Conservation (phyloP, 306 rosid genomes). For the Cucumis hystrix region DNA sequence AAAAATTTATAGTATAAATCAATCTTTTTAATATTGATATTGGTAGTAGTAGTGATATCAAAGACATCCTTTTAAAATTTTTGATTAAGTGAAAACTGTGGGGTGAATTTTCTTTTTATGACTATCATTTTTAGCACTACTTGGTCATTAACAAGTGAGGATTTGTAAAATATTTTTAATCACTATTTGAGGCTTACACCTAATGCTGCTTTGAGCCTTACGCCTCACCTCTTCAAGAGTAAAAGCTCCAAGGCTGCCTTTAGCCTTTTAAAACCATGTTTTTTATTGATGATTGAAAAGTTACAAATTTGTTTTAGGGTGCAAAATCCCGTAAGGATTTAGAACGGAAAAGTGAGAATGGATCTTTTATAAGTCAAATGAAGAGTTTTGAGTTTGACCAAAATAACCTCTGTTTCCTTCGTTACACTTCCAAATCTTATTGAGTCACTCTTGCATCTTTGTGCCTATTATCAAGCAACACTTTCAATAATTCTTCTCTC, state of each 20-base stretch:
- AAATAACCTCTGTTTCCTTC: not conserved
- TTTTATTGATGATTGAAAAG: not conserved
- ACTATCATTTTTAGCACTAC: no score
- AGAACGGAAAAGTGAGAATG: not conserved
- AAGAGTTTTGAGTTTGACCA: not conserved
- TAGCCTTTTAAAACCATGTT: not conserved
- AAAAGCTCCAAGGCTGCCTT: not conserved
- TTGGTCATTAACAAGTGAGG: no score
- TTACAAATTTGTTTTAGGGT: not conserved
- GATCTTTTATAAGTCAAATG: not conserved
- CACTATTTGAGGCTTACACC: no score
- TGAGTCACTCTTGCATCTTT: not conserved
- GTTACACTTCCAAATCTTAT: not conserved
- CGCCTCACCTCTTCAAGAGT: not conserved
- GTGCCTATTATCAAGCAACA: not conserved
- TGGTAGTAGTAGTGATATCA: no score
- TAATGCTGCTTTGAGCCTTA: not conserved
- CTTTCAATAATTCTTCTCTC: not conserved
- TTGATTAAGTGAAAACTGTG: no score
- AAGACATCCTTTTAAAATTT: no score
- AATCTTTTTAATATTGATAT: no score
- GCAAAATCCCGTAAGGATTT: not conserved
- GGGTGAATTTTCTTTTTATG: no score
- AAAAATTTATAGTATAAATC: no score
- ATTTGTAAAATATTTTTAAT: no score